Percentiles rank a stretch among this genome's conserved stretches.
Evolutionary conservation across 768 basidiomycete genomes (phyloP).

Genomic region (Rhizopogon roseolus): DNA sequence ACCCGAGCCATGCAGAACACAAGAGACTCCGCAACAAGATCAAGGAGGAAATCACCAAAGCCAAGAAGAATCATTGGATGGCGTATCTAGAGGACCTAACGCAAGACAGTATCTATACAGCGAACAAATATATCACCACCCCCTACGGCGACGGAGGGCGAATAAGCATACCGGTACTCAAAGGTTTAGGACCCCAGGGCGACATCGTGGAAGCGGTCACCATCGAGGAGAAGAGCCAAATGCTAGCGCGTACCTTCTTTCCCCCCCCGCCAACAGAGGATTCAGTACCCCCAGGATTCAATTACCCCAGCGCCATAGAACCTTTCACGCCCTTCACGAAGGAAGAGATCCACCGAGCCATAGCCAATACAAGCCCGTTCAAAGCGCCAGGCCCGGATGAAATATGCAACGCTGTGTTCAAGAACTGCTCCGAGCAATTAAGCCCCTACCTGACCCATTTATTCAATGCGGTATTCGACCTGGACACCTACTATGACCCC

Average conservation of each 20-base stretch:
- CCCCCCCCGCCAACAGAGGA: slow-evolving; percentile 8
- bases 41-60: background rate
- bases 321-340: slow-evolving; percentile 1
- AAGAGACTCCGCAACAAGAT: slow-evolving; percentile 5
- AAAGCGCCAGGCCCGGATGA: slow-evolving; percentile 23
- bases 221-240: slow-evolving; percentile 17
- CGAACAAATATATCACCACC: slow-evolving; percentile 15
- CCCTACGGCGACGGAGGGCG: background rate
- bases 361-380: slow-evolving; percentile 10
- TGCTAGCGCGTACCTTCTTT: slow-evolving; percentile 19
- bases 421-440: slow-evolving; percentile 9
- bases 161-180: background rate
- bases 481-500: slow-evolving; percentile 8
- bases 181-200: slow-evolving; percentile 10
- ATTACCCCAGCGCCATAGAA: background rate
- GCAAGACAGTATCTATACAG: slow-evolving; percentile 14
- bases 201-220: slow-evolving; percentile 5
- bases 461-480: slow-evolving; percentile 8
- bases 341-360: slow-evolving; percentile 3
- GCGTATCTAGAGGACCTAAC: slow-evolving; percentile 21
- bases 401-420: slow-evolving; percentile 21
- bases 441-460: slow-evolving; percentile 6
- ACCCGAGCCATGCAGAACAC: slow-evolving; percentile 20
- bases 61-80: slow-evolving; percentile 18
- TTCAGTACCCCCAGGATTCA: background rate